Base-by-base conservation (phyloP, 1,139 yeast species). In the Pichia sp. region DNA sequence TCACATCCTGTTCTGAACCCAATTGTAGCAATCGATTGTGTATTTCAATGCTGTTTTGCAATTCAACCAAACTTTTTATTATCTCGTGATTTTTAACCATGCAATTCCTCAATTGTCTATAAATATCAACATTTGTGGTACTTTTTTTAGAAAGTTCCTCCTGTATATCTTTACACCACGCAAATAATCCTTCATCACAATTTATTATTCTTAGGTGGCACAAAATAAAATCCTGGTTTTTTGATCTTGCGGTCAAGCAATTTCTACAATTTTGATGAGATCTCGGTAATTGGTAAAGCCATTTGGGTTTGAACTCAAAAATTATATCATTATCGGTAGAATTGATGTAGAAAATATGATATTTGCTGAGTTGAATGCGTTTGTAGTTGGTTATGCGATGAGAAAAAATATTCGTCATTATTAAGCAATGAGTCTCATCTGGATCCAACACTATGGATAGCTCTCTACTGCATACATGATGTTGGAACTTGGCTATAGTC, bases 1-100 rank as follows among this genome's bases (percentile, higher is more conserved):
- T 71, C 4, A 78, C 81, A 57, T 77, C 82, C 2, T 68, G 62
- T 21, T 66, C 67, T 2, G 71, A 66, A 0, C 68, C 62, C 44
- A 79, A 60, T 47, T 68, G 22, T 4, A 41, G 5, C 12, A 68
- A 31, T n/a, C 18, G 41, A 3, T 48, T 34, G 49, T 62, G 68
- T 10, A 66, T 59, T 34, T 63, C 55, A 6, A 51, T 48, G 10
- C 44, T 49, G 41, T 60, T 59, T 55, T 68, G 70, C 36, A 62
- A 37, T 1, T 50, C 41, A 25, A 52, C 57, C 4, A 66, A 51
- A 1, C 41, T 44, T 12, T 44, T 28, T 18, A 65, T 40, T 2
- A 56, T 41, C 4, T 36, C 45, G 21, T 43, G 49, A 46, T 57
- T 57, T 1, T 40, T 37, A 7, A 8, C 19, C 3, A 62, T 23